phyloP scores from a whole-genome alignment of 345 rosid genomes.

The Eucalyptus virginea region DNA sequence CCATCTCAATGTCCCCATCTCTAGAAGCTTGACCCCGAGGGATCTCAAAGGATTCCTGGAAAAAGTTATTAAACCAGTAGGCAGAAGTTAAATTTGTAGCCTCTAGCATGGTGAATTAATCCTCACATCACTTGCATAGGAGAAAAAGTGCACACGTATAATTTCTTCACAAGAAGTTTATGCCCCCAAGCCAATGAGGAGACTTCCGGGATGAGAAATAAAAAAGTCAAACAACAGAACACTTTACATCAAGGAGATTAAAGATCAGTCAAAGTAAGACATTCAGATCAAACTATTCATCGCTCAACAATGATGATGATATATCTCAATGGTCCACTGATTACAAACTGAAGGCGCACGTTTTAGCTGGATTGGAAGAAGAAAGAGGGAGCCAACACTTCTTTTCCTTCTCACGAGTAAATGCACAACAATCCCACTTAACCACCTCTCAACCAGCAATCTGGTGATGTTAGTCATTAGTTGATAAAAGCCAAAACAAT shows the following conservation, averaged over 20 bases:
- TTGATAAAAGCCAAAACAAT: neutral
- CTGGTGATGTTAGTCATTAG: neutral
- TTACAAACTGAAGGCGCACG: neutral
- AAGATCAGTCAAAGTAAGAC: neutral
- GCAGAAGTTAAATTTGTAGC: neutral
- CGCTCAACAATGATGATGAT: neutral
- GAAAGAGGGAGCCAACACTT: neutral
- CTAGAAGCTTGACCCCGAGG: slow-evolving; percentile 56
- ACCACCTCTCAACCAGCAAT: neutral
- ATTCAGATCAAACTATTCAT: neutral
- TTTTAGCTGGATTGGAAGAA: neutral
- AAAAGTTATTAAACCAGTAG: neutral
- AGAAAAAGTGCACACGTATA: neutral
- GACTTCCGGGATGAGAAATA: neutral
- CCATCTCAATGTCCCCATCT: slow-evolving; percentile 65
- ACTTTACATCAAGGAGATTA: neutral
- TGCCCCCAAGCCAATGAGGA: neutral
- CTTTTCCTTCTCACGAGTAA: neutral
- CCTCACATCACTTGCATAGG: neutral
- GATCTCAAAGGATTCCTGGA: slow-evolving; percentile 78
- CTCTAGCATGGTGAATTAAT: neutral
- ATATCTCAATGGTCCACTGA: neutral
- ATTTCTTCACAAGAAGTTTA: neutral
- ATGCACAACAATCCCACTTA: neutral
- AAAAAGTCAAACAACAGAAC: neutral